phyloP scores from a whole-genome alignment of 2,329 filamentous ascomycete genomes.

The Aspergillus aculeatinus region DNA sequence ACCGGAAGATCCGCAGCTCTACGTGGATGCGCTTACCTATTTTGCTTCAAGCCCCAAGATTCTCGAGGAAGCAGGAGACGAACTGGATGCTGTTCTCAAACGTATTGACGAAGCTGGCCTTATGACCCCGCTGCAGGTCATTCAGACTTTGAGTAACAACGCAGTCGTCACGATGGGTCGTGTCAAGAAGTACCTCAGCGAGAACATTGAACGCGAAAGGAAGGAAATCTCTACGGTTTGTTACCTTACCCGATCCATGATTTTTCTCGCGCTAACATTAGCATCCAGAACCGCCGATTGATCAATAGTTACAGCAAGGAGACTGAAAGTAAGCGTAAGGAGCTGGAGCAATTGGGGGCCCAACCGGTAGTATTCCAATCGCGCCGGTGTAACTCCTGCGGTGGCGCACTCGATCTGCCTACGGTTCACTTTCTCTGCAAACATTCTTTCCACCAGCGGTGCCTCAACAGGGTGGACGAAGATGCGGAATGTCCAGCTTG shows the following conservation, averaged over 20 bases:
- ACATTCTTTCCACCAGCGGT: slow-evolving; percentile 93
- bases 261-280: slow-evolving; percentile 23
- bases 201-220: slow-evolving; percentile 84
- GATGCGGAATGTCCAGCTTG: slow-evolving; percentile 83
- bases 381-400: slow-evolving; percentile 82
- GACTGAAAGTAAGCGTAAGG: slow-evolving; percentile 73
- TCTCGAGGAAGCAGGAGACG: slow-evolving; percentile 81
- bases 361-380: slow-evolving; percentile 90
- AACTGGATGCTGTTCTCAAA: slow-evolving; percentile 74
- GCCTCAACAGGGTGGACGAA: slow-evolving; percentile 67
- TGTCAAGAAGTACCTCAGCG: slow-evolving; percentile 87
- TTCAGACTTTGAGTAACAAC: slow-evolving; percentile 79
- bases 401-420: slow-evolving; percentile 75
- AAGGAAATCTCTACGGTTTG: slow-evolving; percentile 70
- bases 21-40: slow-evolving; percentile 88
- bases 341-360: slow-evolving; percentile 72
- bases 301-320: slow-evolving; percentile 82
- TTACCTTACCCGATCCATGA: slow-evolving; percentile 2
- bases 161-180: slow-evolving; percentile 95
- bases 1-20: slow-evolving; percentile 83
- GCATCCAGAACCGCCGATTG: slow-evolving; percentile 67
- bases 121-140: slow-evolving; percentile 94
- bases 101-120: slow-evolving; percentile 88
- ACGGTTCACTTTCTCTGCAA: slow-evolving; percentile 96
- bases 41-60: slow-evolving; percentile 82